These are phyloP conservation scores for Aureobasidium uvarum DNA, from an alignment of 2,329 filamentous ascomycete species.

Conservation along the genomic window DNA sequence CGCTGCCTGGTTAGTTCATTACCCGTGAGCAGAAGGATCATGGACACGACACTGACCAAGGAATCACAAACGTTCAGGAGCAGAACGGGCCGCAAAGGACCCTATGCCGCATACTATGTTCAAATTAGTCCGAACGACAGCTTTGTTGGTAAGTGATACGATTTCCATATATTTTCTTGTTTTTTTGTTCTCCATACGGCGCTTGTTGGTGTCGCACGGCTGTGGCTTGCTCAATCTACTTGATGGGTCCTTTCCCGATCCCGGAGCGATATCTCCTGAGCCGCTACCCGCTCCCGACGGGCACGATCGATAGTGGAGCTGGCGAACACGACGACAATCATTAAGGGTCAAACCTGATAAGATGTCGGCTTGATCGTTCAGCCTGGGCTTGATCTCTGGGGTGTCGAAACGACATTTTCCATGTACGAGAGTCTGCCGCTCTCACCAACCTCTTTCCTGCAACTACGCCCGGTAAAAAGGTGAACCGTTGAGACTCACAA, in stretches of 20 bases:
- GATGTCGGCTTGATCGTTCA: neutral
- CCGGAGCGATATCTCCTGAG: neutral
- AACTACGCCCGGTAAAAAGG: neutral
- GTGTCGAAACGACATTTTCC: neutral
- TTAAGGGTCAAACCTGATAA: neutral
- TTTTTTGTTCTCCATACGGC: neutral
- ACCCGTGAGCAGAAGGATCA: conserved; percentile 15
- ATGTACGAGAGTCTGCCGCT: neutral
- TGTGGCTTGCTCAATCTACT: conserved; percentile 14
- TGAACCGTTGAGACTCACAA: neutral
- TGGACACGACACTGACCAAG: conserved; percentile 23
- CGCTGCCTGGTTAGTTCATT: conserved; percentile 64
- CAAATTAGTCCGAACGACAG: conserved; percentile 71
- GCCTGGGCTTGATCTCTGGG: neutral
- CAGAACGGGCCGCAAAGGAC: conserved; percentile 80
- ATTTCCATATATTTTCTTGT: neutral
- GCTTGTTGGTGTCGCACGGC: conserved; percentile 10
- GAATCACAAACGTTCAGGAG: conserved; percentile 52
- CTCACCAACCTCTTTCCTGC: neutral
- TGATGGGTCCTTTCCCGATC: neutral
- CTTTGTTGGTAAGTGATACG: conserved; percentile 63
- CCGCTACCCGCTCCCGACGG: neutral
- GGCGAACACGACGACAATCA: neutral
- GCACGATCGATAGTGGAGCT: neutral
- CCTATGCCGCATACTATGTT: conserved; percentile 85